Evolutionary conservation across 129 eudicot species (phyloP), one percentile per base, ranked within the genome.

Genomic region (Deinandra increscens): DNA sequence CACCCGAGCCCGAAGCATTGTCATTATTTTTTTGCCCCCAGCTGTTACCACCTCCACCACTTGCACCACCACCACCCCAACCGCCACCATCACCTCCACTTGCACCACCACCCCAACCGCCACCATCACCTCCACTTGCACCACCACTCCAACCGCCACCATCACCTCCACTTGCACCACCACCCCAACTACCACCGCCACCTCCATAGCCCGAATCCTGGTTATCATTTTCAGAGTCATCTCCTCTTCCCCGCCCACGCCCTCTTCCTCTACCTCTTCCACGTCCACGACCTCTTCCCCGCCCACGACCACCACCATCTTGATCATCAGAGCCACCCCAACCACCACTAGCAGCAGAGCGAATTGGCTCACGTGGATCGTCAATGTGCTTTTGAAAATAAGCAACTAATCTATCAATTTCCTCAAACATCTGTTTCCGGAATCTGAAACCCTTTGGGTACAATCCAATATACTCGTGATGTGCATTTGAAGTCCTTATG

Each of bases 401-500:
- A 10, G 86, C 78, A n/a, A 88, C 88, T 22, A 91, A 89, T 68
- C 95, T 76, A 71, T 91, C 97, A 64, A 91, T 74, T 69, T 86
- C 87, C 64, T 88, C 89, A 64, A 88, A 91, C 94, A 88, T 91
- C 74, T 80, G 76, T 68, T 88, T 86, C 26, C 97, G 80, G 79
- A 91, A 91, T 75, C 83, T 88, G 63, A 88, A 91, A 61, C 97
- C 97, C 69, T 91, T 88, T 10, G 97, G 96, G 66, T 86, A 91
- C 68, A 91, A 68, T 53, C 96, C 95, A 67, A 91, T 77, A 82
- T 85, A 91, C 86, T 91, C 97, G 43, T 91, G 97, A 75, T 84
- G 95, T 29, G 94, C 91, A 75, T 86, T 91, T 10, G 95, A 80
- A 73, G 84, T 86, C 36, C 95, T 65, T 72, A 91, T 91, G 72